These are phyloP conservation scores for Fusarium sp. DNA, from an alignment of 2,329 filamentous ascomycete genomes.

Conservation along the genomic window DNA sequence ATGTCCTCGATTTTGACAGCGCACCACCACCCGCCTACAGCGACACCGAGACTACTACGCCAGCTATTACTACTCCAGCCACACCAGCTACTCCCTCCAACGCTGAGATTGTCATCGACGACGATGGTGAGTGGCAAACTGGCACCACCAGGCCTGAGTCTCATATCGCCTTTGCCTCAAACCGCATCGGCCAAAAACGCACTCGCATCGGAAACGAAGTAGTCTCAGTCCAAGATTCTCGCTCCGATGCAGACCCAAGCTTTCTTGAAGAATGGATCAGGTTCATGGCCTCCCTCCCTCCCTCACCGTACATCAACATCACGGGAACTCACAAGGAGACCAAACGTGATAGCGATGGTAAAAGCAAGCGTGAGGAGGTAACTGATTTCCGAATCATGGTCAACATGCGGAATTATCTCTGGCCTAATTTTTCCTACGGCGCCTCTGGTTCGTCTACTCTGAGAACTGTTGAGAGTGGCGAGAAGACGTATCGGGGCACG, in stretches of 20 bases:
- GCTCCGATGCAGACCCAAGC: conserved; percentile 30
- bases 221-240: conserved; percentile 20
- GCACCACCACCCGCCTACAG: conserved; percentile 7
- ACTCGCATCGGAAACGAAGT: conserved; percentile 38
- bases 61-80: too few relatives aligned
- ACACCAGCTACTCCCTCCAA: neutral
- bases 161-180: conserved; percentile 22
- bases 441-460: conserved; percentile 12
- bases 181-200: conserved; percentile 33
- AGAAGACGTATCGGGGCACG: conserved; percentile 44
- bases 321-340: conserved; percentile 31
- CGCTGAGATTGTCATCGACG: too few relatives aligned
- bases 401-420: conserved; percentile 42
- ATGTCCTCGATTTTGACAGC: conserved; percentile 2
- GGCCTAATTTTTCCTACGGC: conserved; percentile 31
- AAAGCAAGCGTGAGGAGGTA: conserved; percentile 27
- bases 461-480: conserved; percentile 26
- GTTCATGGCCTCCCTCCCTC: conserved; percentile 24
- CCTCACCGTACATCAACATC: conserved; percentile 41
- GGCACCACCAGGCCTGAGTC: conserved; percentile 19
- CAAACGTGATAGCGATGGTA: conserved; percentile 34
- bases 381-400: conserved; percentile 40
- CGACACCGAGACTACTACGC: neutral
- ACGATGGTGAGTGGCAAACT: neutral
- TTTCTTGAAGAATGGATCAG: conserved; percentile 36